Evolutionary conservation across 495 filamentous ascomycete species (phyloP).

Genomic region (Penicillium paradoxum): DNA sequence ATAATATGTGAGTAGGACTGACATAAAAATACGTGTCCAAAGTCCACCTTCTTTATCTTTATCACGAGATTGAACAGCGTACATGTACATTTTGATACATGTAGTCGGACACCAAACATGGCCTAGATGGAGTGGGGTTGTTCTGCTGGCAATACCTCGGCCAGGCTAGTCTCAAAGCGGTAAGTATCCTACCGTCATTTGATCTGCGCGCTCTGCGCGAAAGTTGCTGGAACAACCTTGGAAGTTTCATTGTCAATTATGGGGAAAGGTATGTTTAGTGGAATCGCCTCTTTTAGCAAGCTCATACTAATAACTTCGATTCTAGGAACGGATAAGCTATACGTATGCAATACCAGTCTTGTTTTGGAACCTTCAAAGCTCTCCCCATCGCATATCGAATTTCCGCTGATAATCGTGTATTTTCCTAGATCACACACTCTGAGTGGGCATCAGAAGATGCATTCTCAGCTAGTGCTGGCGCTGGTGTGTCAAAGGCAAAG

Average conservation of each 20-base stretch:
- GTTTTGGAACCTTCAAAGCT: not conserved
- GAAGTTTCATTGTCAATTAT: constrained; percentile 28
- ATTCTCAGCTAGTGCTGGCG: constrained; percentile 69
- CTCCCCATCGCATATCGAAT: constrained; percentile 14
- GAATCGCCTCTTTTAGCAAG: not conserved
- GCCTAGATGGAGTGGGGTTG: too few relatives aligned
- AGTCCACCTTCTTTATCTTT: too few relatives aligned
- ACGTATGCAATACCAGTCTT: constrained; percentile 44
- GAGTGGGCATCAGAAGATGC: constrained; percentile 93
- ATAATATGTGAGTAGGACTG: too few relatives aligned
- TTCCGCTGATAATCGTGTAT: constrained; percentile 12
- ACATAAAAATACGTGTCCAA: too few relatives aligned
- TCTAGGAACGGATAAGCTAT: constrained; percentile 67
- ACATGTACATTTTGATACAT: too few relatives aligned
- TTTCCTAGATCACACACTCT: constrained; percentile 74
- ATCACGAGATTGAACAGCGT: too few relatives aligned
- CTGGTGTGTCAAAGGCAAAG: constrained; percentile 51
- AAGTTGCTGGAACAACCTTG: not conserved
- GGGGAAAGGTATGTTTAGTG: constrained; percentile 50
- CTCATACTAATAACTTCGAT: constrained; percentile 8
- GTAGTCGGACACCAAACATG: too few relatives aligned
- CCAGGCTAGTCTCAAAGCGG: constrained; percentile 21
- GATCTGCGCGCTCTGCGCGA: constrained; percentile 4
- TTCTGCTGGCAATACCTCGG: not conserved
- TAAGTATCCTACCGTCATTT: constrained; percentile 14